phyloP scores from a whole-genome alignment of 768 basidiomycete genomes.

The Russula compacta region DNA sequence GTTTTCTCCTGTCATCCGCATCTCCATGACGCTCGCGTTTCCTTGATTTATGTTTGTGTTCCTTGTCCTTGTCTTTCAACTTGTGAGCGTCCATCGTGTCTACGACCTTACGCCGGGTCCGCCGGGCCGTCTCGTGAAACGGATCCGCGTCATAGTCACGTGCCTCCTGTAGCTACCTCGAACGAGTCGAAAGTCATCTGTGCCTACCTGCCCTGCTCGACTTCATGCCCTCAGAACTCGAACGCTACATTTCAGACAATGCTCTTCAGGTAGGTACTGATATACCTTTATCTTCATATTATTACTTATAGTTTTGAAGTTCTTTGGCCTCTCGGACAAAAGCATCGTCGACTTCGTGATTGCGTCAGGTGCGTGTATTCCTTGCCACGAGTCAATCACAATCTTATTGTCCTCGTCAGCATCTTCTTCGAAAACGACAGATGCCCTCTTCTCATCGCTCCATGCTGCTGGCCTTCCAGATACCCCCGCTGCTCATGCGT shows the following conservation, averaged over 20 bases:
- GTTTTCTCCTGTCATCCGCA: conserved; percentile 29
- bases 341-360: conserved; percentile 82
- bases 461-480: conserved; percentile 72
- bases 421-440: conserved; percentile 74
- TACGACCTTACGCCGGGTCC: background rate
- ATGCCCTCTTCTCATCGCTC: conserved; percentile 68
- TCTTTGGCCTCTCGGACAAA: conserved; percentile 77
- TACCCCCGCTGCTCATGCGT: conserved; percentile 69
- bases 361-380: conserved; percentile 55
- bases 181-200: background rate
- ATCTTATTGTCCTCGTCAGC: conserved; percentile 35
- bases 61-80: conserved; percentile 31
- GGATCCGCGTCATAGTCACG: background rate
- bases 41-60: conserved; percentile 38
- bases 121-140: background rate
- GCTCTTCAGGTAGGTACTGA: conserved; percentile 50
- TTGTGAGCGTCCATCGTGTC: conserved; percentile 24
- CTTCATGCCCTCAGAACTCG: conserved; percentile 52
- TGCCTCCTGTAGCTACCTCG: background rate
- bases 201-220: background rate
- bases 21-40: conserved; percentile 46
- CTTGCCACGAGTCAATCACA: background rate
- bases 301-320: conserved; percentile 32
- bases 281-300: background rate
- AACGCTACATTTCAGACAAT: conserved; percentile 73